phyloP scores from a whole-genome alignment of 2,329 filamentous ascomycete species.

The Zymoseptoria ardabiliae region DNA sequence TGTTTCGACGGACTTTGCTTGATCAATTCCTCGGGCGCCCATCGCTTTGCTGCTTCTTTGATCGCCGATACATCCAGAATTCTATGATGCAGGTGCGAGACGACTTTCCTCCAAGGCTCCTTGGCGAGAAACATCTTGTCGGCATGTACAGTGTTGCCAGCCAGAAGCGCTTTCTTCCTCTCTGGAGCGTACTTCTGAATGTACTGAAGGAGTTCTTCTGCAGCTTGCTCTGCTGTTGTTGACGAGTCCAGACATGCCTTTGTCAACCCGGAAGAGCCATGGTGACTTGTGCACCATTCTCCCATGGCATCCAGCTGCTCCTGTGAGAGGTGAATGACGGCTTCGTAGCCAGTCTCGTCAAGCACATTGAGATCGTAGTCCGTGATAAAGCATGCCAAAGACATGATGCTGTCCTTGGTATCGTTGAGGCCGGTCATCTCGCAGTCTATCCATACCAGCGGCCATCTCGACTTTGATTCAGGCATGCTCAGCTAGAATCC shows the following conservation, averaged over 20 bases:
- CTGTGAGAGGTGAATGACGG: constrained; percentile 65
- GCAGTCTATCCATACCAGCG: constrained; percentile 81
- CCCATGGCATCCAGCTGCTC: constrained; percentile 71
- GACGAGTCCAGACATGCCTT: constrained; percentile 65
- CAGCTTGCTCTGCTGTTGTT: constrained; percentile 64
- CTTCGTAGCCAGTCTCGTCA: constrained; percentile 71
- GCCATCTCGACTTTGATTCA: constrained; percentile 49
- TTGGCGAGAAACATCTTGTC: constrained; percentile 74
- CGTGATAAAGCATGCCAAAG: constrained; percentile 51
- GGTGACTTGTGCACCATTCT: constrained; percentile 79
- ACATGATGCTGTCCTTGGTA: constrained; percentile 19
- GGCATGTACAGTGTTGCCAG: constrained; percentile 88
- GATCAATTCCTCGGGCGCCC: constrained; percentile 59
- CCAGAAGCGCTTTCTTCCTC: constrained; percentile 62
- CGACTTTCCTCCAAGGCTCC: constrained; percentile 64
- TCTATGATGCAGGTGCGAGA: constrained; percentile 77
- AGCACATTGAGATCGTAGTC: constrained; percentile 68
- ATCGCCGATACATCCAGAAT: constrained; percentile 87
- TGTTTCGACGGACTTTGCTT: constrained; percentile 63
- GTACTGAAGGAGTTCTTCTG: constrained; percentile 66
- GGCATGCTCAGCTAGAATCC: constrained; percentile 26
- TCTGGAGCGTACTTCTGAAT: constrained; percentile 65
- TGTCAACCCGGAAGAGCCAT: constrained; percentile 74
- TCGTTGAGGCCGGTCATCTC: constrained; percentile 84
- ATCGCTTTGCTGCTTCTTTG: constrained; percentile 82